Evolutionary conservation across 176 grass and related monocot genomes (phyloP).

Genomic region (Aegilops longissima): DNA sequence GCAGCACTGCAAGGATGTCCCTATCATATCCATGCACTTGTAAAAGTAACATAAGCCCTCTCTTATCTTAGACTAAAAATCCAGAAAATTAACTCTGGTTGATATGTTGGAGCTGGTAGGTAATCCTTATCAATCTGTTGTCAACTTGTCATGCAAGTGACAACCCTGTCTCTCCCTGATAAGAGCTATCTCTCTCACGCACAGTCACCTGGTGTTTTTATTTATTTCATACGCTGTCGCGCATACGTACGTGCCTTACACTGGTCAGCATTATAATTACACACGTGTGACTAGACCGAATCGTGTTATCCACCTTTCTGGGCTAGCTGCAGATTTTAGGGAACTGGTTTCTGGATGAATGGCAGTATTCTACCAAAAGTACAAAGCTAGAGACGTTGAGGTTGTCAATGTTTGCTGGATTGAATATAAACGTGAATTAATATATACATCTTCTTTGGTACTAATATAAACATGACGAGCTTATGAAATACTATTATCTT

Average conservation of each 20-base stretch:
- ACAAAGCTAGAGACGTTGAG: neutral
- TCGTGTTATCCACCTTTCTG: neutral
- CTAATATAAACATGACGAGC: too few species aligned
- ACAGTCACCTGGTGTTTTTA: neutral
- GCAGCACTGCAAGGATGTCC: slow-evolving; percentile 13
- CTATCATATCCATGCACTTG: slow-evolving; percentile 9
- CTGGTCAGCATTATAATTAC: neutral
- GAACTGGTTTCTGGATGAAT: neutral
- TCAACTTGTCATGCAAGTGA: neutral
- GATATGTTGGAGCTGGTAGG: slow-evolving; percentile 19
- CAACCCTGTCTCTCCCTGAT: neutral
- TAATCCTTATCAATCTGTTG: slow-evolving; percentile 33
- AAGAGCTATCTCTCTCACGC: slow-evolving; percentile 7
- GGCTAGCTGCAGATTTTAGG: neutral
- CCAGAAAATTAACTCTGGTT: neutral
- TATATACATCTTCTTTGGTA: too few species aligned
- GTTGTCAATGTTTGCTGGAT: neutral
- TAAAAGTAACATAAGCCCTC: neutral
- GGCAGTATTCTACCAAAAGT: neutral
- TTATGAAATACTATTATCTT: too few species aligned
- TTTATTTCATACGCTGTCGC: neutral
- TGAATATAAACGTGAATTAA: too few species aligned
- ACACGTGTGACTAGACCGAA: neutral
- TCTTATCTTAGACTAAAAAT: neutral
- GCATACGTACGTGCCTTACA: too few species aligned